Evolutionary conservation across 176 grass and related monocot genomes (phyloP), one percentile per base, ranked within the genome.

Genomic region (Olyra latifolia): DNA sequence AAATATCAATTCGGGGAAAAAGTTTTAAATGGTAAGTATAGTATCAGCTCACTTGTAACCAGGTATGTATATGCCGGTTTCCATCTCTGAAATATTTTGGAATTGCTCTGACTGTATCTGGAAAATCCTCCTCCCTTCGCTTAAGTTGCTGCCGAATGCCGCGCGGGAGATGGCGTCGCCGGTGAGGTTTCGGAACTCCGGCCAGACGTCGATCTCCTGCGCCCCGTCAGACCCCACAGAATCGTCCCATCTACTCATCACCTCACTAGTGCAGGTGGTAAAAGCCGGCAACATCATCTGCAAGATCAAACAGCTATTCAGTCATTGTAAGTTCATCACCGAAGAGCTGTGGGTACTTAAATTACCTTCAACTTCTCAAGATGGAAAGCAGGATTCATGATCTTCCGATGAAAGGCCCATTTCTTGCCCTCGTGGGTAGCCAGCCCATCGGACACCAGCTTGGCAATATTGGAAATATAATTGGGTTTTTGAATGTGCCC

Each of bases 251-350:
- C 67, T 84, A 0, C 27, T 2, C 2, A 93, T 72, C 29, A 93
- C 9, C n/a, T 97, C 88, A 8, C 35, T 19, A 2, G 60, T 84
- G 13, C 88, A 86, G 7, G 52, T 47, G 3, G 75, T 55, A 8
- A 96, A 97, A 23, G 82, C 81, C 1, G 88, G 80, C 28, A 93
- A 3, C 88, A 93, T 93, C 29, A 58, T 52, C 93, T 97, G 44
- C 66, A 74, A 29, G 40, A 1, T 0, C 6, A 43, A 25, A 35
- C 5, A 35, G 32, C 5, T 35, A 35, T 35, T 35, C 5, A 35
- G 32, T 35, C 32, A 35, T 35, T 35, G 4, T 35, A 35, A 35
- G 32, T 35, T 4, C 4, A 35, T 35, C 32, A 1, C 4, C 32
- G 32, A 35, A 35, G 4, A 35, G 32, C 1, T 35, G 4, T 35